Percentiles rank a stretch among this genome's conserved stretches.
Evolutionary conservation across 164 flowering plant species (phyloP).

Genomic region (Nymphaea colorata): DNA sequence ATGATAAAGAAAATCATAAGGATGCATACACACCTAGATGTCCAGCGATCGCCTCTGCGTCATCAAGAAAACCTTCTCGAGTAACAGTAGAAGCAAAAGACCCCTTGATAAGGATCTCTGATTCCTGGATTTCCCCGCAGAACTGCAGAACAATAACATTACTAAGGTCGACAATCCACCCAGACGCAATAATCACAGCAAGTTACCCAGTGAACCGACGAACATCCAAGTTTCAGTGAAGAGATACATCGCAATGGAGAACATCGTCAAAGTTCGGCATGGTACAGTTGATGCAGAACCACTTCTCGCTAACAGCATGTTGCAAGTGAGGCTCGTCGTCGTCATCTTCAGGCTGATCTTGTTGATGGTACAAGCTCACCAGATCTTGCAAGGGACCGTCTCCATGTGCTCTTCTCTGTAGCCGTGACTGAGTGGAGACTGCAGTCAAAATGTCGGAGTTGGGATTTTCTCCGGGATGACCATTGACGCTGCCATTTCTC

Average conservation of each 20-base stretch:
- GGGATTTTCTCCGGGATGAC: no score
- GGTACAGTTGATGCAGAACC: conserved; percentile 91
- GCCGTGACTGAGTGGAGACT: background rate
- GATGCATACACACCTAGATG: background rate
- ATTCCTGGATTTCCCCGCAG: conserved; percentile 78
- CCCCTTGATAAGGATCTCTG: conserved; percentile 59
- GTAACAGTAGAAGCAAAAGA: conserved; percentile 45
- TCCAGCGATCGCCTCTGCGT: background rate
- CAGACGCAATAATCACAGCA: background rate
- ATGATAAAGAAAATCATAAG: no score
- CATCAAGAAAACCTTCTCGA: conserved; percentile 14
- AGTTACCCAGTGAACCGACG: background rate
- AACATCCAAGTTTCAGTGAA: conserved; percentile 1
- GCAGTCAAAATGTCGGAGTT: background rate
- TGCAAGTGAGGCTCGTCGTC: conserved; percentile 54
- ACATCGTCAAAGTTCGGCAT: conserved; percentile 58
- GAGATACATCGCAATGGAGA: conserved; percentile 56
- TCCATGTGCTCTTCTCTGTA: conserved; percentile 9
- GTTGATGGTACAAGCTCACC: conserved; percentile 21
- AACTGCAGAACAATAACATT: conserved; percentile 32
- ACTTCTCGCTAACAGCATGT: conserved; percentile 29
- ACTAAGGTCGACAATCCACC: background rate
- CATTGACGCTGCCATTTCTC: no score
- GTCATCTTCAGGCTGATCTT: conserved; percentile 27
- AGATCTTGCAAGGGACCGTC: conserved; percentile 56